Conservation (phyloP, 306 rosid genomes). For the barrel medic (Medicago truncatula) region MtrunA17r5.0-ANR NC_053043.1:34510501-34511000, state of each 20-base stretch:
- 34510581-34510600: too few species aligned
- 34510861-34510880: conserved; percentile 16
- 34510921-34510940: conserved; percentile 21
- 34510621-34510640: not conserved
- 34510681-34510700: conserved; percentile 2
- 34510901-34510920: conserved; percentile 28
- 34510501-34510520: not conserved
- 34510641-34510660: conserved; percentile 4
- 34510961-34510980: conserved; percentile 26
- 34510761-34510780: not conserved
- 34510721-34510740: not conserved
- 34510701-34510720: conserved; percentile 4
- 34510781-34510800: conserved; percentile 16
- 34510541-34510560: conserved; percentile 9
- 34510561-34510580: too few species aligned
- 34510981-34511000: not conserved
- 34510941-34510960: conserved; percentile 5
- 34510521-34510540: not conserved
- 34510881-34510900: conserved; percentile 1
- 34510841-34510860: conserved; percentile 26
- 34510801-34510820: not conserved
- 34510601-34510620: not conserved
- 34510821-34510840: conserved; percentile 2
- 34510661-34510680: not conserved
- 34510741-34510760: conserved; percentile 15